Evolutionary conservation across 176 grass and related monocot genomes (phyloP), one percentile per base, ranked within the genome.

Genomic region (Avena eriantha): DNA sequence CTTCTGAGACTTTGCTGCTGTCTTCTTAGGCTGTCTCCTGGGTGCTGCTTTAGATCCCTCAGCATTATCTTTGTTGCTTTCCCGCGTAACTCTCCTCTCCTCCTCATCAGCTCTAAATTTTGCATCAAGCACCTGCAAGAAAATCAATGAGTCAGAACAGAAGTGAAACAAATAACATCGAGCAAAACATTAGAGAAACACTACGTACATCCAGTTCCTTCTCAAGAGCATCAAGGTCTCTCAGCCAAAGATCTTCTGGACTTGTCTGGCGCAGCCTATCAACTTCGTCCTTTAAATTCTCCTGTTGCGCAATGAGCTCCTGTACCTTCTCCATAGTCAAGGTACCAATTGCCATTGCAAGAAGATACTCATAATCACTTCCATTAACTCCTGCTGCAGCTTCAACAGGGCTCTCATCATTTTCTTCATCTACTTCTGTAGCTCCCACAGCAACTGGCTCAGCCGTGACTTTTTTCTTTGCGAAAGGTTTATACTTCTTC

Each of bases 341-440:
- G n/a, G 86, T 87, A 77, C 94, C 97, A 33, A 99, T 99, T 12
- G 90, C 49, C 93, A 99, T 90, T 54, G 94, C 87, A n/a, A 99
- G 83, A n/a, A 96, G 71, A 86, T 99, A 99, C 16, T 98, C 97
- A 84, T 98, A 99, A 29, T 87, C 94, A 69, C 90, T 83, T 34
- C 65, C 19, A 71, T 82, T 41, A 7, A 41, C 5, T 41, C 39
- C 39, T 41, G 39, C 78, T 48, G 10, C 77, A 70, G 35, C 68
- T 21, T 92, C 91, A 17, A 80, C 91, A 13, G 88, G 21, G 69
- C 53, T 92, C 58, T 84, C 89, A 43, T 90, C 91, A 78, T 71
- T 82, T 56, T 89, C 87, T 21, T 91, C 92, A 0, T 91, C 90
- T 36, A 82, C 88, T 13, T 83, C 92, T 51, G 53, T 50, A 48